These are phyloP conservation scores for Spergularia bocconei DNA, from an alignment of 148 eudicot species.

Conservation along the genomic window DNA sequence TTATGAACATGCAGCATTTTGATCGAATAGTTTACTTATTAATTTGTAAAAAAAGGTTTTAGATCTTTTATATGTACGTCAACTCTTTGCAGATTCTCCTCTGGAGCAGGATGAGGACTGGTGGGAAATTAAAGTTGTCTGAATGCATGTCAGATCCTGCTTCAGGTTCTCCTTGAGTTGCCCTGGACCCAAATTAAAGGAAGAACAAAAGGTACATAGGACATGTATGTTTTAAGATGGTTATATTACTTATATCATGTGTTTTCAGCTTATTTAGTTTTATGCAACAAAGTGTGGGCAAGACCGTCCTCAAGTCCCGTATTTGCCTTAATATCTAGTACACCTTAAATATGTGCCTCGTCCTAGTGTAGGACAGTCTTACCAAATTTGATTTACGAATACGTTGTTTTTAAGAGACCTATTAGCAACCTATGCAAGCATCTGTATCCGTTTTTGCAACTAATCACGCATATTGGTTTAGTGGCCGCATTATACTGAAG, in stretches of 20 bases:
- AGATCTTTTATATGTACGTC: not conserved
- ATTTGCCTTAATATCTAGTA: too few species aligned
- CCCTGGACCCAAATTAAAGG: conserved; percentile 4
- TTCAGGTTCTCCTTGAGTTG: conserved; percentile 9
- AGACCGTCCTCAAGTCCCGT: not conserved
- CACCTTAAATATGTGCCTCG: not conserved
- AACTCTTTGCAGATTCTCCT: conserved; percentile 16
- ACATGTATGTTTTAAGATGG: not conserved
- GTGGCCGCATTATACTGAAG: conserved; percentile 17
- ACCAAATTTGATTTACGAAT: not conserved
- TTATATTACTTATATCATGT: not conserved
- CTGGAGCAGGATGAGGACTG: conserved; percentile 10
- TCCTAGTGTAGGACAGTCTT: not conserved
- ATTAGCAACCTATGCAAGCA: conserved; percentile 5
- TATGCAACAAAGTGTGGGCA: not conserved
- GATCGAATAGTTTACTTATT: not conserved
- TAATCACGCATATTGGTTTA: conserved; percentile 18
- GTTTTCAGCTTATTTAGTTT: not conserved
- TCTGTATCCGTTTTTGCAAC: not conserved
- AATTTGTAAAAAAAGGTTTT: not conserved
- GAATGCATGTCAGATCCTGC: not conserved
- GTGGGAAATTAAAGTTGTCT: conserved; percentile 22
- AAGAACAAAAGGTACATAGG: not conserved
- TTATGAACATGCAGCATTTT: not conserved
- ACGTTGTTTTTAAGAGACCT: not conserved